Conservation (phyloP, 2,329 filamentous ascomycete genomes). For the Nannizziopsis barbatae region DNA sequence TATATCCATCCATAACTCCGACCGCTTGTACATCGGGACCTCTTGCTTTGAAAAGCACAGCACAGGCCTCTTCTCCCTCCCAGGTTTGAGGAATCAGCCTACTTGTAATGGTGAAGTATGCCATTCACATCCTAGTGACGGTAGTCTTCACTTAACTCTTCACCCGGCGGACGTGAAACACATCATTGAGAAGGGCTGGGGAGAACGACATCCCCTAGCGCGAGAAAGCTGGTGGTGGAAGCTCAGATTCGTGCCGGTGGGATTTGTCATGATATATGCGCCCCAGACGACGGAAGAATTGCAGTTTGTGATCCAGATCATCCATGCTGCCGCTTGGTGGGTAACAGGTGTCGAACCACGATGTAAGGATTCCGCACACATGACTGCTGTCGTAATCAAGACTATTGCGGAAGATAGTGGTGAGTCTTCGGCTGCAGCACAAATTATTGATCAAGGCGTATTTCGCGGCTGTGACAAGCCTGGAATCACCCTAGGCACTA, state of each 20-base stretch:
- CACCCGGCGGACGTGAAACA: slow-evolving; percentile 66
- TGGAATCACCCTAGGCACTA: slow-evolving; percentile 7
- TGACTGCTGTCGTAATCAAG: not conserved
- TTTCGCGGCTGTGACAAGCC: slow-evolving; percentile 4
- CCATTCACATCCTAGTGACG: slow-evolving; percentile 66
- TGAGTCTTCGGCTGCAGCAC: not conserved
- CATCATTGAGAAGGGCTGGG: slow-evolving; percentile 67
- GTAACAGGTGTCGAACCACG: slow-evolving; percentile 16
- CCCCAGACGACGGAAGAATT: slow-evolving; percentile 60
- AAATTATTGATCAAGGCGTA: not conserved
- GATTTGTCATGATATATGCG: slow-evolving; percentile 75
- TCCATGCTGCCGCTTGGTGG: slow-evolving; percentile 64
- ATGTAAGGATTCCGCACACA: not conserved
- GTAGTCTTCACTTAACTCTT: slow-evolving; percentile 66
- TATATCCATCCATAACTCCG: slow-evolving; percentile 40
- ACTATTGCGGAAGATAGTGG: not conserved
- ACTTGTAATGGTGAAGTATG: slow-evolving; percentile 60
- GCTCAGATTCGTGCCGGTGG: slow-evolving; percentile 56
- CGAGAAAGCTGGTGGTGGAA: slow-evolving; percentile 52
- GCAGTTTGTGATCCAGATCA: slow-evolving; percentile 54
- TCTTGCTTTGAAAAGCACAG: slow-evolving; percentile 77
- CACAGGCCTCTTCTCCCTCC: slow-evolving; percentile 58
- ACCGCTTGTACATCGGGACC: slow-evolving; percentile 48
- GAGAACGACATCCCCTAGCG: slow-evolving; percentile 50
- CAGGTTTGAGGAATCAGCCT: slow-evolving; percentile 14